Conservation (phyloP, 2,329 filamentous ascomycete genomes). For the Pleurostoma richardsiae region DNA sequence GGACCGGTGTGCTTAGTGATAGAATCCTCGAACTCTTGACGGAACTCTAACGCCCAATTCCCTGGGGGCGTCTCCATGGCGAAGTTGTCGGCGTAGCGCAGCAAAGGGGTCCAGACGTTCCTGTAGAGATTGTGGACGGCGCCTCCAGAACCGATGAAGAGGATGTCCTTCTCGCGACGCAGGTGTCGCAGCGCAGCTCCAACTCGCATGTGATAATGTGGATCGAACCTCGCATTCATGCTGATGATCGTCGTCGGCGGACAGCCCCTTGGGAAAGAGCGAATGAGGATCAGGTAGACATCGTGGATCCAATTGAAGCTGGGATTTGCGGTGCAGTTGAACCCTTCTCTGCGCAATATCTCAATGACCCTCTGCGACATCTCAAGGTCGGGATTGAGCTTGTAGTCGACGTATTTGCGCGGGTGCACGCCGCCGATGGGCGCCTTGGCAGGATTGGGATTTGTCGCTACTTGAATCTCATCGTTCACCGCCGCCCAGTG, state of each 20-base stretch:
- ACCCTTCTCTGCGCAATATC: slow-evolving; percentile 43
- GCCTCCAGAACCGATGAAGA: slow-evolving; percentile 55
- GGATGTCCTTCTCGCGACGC: slow-evolving; percentile 36
- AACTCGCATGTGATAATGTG: slow-evolving; percentile 41
- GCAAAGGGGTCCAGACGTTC: slow-evolving; percentile 60
- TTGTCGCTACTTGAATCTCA: slow-evolving; percentile 54
- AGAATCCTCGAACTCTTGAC: slow-evolving; percentile 57
- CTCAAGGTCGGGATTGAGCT: slow-evolving; percentile 52
- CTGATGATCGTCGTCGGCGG: slow-evolving; percentile 56
- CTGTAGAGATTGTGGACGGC: slow-evolving; percentile 67
- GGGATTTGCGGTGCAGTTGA: slow-evolving; percentile 45
- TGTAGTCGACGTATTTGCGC: slow-evolving; percentile 57
- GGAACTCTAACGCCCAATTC: slow-evolving; percentile 56
- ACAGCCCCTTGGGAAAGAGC: slow-evolving; percentile 61
- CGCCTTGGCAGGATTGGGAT: slow-evolving; percentile 54
- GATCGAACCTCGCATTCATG: slow-evolving; percentile 31
- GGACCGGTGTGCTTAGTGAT: slow-evolving; percentile 47
- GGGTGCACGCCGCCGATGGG: slow-evolving; percentile 64
- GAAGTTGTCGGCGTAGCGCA: slow-evolving; percentile 56
- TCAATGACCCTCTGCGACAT: slow-evolving; percentile 44
- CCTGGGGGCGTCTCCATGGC: slow-evolving; percentile 54
- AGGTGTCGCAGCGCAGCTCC: slow-evolving; percentile 51
- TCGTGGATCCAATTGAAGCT: slow-evolving; percentile 69
- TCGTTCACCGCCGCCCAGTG: slow-evolving; percentile 58
- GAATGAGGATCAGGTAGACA: slow-evolving; percentile 61